Evolutionary conservation across 495 filamentous ascomycete genomes (phyloP), one percentile per base, ranked within the genome.

Genomic region (Neurospora terricola): DNA sequence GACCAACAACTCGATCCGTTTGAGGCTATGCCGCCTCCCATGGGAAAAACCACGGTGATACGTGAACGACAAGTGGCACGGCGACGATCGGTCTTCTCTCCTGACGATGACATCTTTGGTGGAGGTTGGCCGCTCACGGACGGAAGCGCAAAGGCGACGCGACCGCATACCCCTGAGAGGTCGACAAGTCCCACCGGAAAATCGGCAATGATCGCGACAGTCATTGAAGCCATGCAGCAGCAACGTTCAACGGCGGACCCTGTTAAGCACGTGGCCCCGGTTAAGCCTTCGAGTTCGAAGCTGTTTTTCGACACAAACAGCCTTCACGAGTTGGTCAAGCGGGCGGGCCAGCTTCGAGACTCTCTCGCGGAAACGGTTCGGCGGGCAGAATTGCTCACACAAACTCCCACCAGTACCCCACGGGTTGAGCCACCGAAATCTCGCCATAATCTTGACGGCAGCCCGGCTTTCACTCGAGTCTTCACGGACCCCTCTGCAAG

Each of bases 261-360:
- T 10, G 84, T 88, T 76, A 85, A 87, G 14, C 80, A 82, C 72
- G 70, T 70, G 5, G 72, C 62, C 73, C 86, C 45, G 70, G 80
- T 83, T 10, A 81, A 83, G 66, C 80, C 86, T 21, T 81, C 89
- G 12, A 82, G 88, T 59, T 91, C 91, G 74, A 96, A 96, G 80
- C 89, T 97, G 39, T 92, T 93, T 16, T 98, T 98, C 76, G 94
- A 97, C 78, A 97, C 94, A 11, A 93, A 91, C 39, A 96, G 93
- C 72, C 88, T 98, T 27, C 90, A 91, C 73, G 92, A 95, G 79
- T 85, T 98, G 69, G 94, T 98, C 21, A 90, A 92, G 72, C 91
- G 94, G 45, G 94, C 94, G 3, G 91, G 90, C 38, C 90, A 90
- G 14, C 87, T 97, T 30, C 91, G 88, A 11, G 89, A 92, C 73